Evolutionary conservation across 1,139 yeast species (phyloP), one percentile per base, ranked within the genome.

Genomic region (Yarrowia galli): DNA sequence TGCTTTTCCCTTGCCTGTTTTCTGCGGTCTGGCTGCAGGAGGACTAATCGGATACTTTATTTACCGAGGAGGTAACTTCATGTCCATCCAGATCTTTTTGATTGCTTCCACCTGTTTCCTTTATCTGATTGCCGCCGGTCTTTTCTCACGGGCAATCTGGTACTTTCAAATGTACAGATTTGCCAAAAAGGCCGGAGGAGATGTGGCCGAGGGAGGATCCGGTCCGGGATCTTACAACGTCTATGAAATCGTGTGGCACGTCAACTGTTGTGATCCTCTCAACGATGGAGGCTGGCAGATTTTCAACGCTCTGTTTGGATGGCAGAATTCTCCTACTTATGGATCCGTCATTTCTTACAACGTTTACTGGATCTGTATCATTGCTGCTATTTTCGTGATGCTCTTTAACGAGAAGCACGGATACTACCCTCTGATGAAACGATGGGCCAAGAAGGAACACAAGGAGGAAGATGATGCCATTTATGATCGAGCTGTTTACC

Each of bases 221-320:
- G 98, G 98, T 0, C 97, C 98, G 1, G 98, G 98, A 10, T 90
- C 97, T 0, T 93, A 93, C 78, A 96, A 93, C 77, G 86, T 93
- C 68, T 74, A 85, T 40, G 86, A 85, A 70, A 84, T 89, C 18
- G 91, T 93, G 1, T 93, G 98, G 98, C 98, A 93, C 80, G 98
- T 93, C 51, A 92, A 93, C 81, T 93, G 98, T 79, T 93, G 98
- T 80, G 92, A 92, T 77, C 97, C 98, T 22, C 87, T 89, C 72
- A 89, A 84, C 56, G 96, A 90, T 76, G 93, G 93, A 45, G 95
- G 97, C 71, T 93, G 97, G 97, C 92, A 91, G 89, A 79, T 93
- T 45, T 84, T 92, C 77, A 92, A 95, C 73, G 98, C 98, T 7
- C 81, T 93, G 16, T 83, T 95, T 68, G 99, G 98, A 0, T 93